Evolutionary conservation across 306 rosid species (phyloP).

Genomic region (Prunus mume): DNA sequence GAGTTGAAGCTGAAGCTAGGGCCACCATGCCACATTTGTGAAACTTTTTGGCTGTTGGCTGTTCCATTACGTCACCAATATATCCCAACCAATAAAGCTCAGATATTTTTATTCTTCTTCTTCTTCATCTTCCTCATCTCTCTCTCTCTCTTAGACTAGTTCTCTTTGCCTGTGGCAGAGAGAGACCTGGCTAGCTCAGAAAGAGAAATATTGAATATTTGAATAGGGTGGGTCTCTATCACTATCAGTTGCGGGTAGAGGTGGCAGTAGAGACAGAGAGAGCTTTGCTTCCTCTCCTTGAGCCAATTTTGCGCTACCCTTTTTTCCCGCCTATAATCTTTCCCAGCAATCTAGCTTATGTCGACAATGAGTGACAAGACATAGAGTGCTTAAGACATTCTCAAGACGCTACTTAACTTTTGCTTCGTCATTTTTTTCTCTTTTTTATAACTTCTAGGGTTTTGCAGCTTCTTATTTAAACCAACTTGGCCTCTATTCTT

Average conservation of each 20-base stretch:
- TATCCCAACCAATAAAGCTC: slow-evolving; percentile 5
- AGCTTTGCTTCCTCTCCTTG: slow-evolving; percentile 26
- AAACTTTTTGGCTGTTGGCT: slow-evolving; percentile 43
- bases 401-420: slow-evolving; percentile 5
- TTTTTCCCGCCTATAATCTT: slow-evolving; percentile 49
- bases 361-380: slow-evolving; percentile 35
- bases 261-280: slow-evolving; percentile 29
- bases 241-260: slow-evolving; percentile 64
- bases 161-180: slow-evolving; percentile 13
- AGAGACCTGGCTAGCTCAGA: slow-evolving; percentile 26
- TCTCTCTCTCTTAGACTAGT: slow-evolving; percentile 10
- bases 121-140: background rate
- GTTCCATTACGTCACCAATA: slow-evolving; percentile 64
- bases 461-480: slow-evolving; percentile 27
- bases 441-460: slow-evolving; percentile 30
- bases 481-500: slow-evolving; percentile 30
- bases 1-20: slow-evolving; percentile 27
- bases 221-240: slow-evolving; percentile 43
- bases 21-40: slow-evolving; percentile 42
- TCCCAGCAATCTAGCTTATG: slow-evolving; percentile 59
- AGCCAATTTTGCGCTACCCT: slow-evolving; percentile 44
- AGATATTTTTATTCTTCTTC: background rate
- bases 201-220: background rate
- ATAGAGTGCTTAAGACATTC: slow-evolving; percentile 24
- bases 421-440: background rate